Percentiles rank a stretch among this genome's conserved stretches.
phyloP scores from a whole-genome alignment of 2,329 filamentous ascomycete genomes.

The Calonectria fujianensis region DNA sequence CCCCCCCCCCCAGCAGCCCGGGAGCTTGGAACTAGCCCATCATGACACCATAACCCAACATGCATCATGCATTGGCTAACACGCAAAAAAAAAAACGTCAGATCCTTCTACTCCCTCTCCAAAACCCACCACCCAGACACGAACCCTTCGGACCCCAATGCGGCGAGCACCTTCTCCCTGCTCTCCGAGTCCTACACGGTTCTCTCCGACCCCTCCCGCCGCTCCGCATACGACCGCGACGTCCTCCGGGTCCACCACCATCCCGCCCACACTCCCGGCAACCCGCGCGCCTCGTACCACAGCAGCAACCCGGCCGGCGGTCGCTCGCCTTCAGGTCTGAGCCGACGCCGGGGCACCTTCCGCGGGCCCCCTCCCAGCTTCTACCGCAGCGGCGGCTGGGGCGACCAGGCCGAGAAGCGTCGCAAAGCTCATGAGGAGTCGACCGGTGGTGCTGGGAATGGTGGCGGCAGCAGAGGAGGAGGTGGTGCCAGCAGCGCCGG shows the following conservation, averaged over 20 bases:
- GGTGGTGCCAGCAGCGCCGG: not conserved
- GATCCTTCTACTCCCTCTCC: constrained; percentile 91
- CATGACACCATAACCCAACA: constrained; percentile 15
- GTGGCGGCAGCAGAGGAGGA: constrained; percentile 35
- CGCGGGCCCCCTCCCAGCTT: constrained; percentile 92
- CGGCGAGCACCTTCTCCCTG: constrained; percentile 85
- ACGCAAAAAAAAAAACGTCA: constrained; percentile 52
- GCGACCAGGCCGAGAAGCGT: constrained; percentile 76
- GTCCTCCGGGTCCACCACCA: constrained; percentile 66
- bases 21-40: constrained; percentile 4
- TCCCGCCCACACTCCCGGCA: constrained; percentile 56
- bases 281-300: constrained; percentile 70
- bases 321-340: constrained; percentile 87
- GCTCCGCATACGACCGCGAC: constrained; percentile 87
- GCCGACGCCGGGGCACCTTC: constrained; percentile 84
- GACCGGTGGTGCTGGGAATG: constrained; percentile 53
- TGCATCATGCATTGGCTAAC: constrained; percentile 19
- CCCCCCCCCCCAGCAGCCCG: not conserved
- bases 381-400: constrained; percentile 88
- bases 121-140: constrained; percentile 95
- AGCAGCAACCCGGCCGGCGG: constrained; percentile 81
- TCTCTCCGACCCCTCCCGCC: constrained; percentile 83
- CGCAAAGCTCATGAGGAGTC: constrained; percentile 70
- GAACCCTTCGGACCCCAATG: constrained; percentile 84
- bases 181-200: constrained; percentile 90